Evolutionary conservation across 1,139 yeast species (phyloP).

Genomic region (Sugiyamaella sp.): DNA sequence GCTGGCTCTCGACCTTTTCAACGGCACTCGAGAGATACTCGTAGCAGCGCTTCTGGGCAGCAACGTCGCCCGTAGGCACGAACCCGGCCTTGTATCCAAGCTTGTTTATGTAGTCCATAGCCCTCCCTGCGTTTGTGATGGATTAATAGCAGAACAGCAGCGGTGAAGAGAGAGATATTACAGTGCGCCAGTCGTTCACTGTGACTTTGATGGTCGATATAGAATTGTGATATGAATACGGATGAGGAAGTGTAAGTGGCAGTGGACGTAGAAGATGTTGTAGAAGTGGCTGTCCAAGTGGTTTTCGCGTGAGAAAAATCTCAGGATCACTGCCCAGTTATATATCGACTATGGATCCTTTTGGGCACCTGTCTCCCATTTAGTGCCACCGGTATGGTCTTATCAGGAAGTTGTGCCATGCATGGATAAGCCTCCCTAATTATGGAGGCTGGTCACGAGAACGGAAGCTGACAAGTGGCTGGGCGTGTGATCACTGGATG

Average conservation of each 20-base stretch:
- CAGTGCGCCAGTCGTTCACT: no score
- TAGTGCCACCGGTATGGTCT: background rate
- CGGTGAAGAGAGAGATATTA: no score
- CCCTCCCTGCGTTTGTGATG: no score
- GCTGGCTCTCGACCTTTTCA: constrained; percentile 23
- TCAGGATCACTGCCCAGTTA: background rate
- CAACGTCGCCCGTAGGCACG: constrained; percentile 37
- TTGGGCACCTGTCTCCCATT: background rate
- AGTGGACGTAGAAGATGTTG: no score
- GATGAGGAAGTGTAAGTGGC: no score
- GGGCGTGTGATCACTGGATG: background rate
- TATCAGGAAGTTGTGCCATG: background rate
- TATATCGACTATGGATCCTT: background rate
- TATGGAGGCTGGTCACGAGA: background rate
- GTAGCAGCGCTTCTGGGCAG: constrained; percentile 40
- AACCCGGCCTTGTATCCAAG: constrained; percentile 35
- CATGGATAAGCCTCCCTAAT: background rate
- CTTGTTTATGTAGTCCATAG: constrained; percentile 30
- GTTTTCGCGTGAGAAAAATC: no score
- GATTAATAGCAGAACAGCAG: no score
- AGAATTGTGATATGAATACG: background rate
- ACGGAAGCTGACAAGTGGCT: background rate
- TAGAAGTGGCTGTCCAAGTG: no score
- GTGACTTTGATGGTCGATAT: no score
- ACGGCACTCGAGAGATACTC: constrained; percentile 33